Evolutionary conservation across 345 rosid genomes (phyloP), one percentile per base, ranked within the genome.

Genomic region (Populus euphratica): DNA sequence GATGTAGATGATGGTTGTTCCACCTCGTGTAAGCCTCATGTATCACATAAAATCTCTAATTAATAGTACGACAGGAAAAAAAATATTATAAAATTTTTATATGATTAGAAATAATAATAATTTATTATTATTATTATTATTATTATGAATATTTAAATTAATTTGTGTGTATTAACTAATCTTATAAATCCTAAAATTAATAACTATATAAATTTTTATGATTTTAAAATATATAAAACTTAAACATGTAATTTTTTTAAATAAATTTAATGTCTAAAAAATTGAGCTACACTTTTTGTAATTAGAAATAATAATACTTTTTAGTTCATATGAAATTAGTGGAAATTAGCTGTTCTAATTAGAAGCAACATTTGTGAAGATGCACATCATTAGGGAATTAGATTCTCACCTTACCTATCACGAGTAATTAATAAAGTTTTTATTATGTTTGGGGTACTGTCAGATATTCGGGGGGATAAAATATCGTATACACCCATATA

Each of bases 311-410:
- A 80, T 43, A 75, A 64, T 61, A 78, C 10, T 29, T 75, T 83
- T 74, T 65, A 69, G 68, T 74, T 74, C 76, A 79, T 81, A 77
- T 79, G 16, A 77, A 68, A 78, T 78, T 84, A 88, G 91, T 87
- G 93, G 92, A 86, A 78, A 74, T 76, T 82, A 69, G 86, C 84
- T 89, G 91, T 92, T 90, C 94, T 89, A 87, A 83, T 88, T 74
- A 77, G 76, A 82, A 33, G 43, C 81, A 74, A 76, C 77, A 85
- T 86, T 81, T 33, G 86, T 85, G 87, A 73, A 44, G 70, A 78
- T 63, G 59, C 62, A 69, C 69, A 49, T 71, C 76, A 74, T 72
- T 72, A 81, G 78, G 86, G 88, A 86, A 83, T 87, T 54, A 85
- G 62, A 80, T 87, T 74, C 68, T 18, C 10, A 65, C 69, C 62